These are phyloP conservation scores for Agrostemma githago DNA, from an alignment of 148 eudicot genomes.

Conservation along the genomic window DNA sequence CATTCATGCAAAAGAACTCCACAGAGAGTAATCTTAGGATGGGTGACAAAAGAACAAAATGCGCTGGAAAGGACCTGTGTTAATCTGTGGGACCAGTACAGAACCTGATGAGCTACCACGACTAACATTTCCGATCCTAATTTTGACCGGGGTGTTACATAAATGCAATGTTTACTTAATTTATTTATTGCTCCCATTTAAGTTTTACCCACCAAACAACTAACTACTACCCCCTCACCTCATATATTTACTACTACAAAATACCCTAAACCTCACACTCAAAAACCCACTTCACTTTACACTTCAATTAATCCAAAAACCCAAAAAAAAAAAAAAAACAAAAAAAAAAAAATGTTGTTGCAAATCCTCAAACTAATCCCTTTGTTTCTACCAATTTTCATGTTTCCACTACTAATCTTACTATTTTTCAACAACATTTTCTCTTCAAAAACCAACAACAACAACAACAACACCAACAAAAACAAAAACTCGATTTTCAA, in stretches of 20 bases:
- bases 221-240: not conserved
- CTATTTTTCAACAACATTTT: slow-evolving; percentile 3
- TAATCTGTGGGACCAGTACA: no score
- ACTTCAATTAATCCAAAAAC: not conserved
- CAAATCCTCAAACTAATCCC: not conserved
- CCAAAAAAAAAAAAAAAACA: no score
- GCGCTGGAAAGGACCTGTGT: no score
- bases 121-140: no score
- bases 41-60: no score
- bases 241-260: not conserved
- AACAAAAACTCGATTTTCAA: no score
- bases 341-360: not conserved
- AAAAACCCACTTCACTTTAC: not conserved
- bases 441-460: not conserved
- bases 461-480: no score
- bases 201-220: slow-evolving; percentile 9
- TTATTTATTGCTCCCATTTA: slow-evolving; percentile 6
- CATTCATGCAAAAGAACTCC: no score
- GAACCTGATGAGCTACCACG: no score
- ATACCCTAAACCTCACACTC: not conserved
- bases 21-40: no score
- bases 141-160: not conserved
- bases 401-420: slow-evolving; percentile 14
- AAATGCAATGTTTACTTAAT: not conserved
- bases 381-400: slow-evolving; percentile 8